Evolutionary conservation across 306 rosid species (phyloP).

Genomic region (Prunus davidiana): DNA sequence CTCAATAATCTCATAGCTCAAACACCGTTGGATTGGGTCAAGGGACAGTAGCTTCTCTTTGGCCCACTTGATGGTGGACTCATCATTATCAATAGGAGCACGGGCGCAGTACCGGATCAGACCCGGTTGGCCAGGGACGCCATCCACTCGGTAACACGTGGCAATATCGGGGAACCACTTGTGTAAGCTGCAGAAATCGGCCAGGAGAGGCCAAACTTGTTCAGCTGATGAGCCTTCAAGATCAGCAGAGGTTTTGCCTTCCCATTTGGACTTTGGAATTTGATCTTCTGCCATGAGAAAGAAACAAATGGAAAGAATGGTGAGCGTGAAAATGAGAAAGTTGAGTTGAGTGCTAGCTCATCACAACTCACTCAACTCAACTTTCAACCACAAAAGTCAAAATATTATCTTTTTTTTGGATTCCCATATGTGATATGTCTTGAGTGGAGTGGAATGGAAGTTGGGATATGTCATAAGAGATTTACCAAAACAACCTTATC

Average conservation of each 20-base stretch:
- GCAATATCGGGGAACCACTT: slow-evolving; percentile 32
- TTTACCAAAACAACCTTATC: no score
- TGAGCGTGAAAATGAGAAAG: no score
- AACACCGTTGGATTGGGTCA: slow-evolving; percentile 39
- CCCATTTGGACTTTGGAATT: slow-evolving; percentile 27
- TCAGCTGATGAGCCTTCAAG: slow-evolving; percentile 5
- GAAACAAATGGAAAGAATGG: no score
- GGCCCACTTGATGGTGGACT: slow-evolving; percentile 29
- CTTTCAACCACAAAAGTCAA: no score
- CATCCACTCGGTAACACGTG: slow-evolving; percentile 42
- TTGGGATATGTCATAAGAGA: no score
- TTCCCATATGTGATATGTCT: background rate
- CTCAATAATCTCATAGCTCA: slow-evolving; percentile 44
- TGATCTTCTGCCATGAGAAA: slow-evolving; percentile 20
- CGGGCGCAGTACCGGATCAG: slow-evolving; percentile 42
- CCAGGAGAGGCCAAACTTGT: slow-evolving; percentile 36
- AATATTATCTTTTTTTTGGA: background rate
- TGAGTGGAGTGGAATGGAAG: background rate
- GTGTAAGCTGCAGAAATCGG: slow-evolving; percentile 57
- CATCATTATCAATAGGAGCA: background rate
- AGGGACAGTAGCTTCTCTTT: slow-evolving; percentile 48
- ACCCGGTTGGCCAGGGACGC: slow-evolving; percentile 43
- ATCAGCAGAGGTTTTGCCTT: slow-evolving; percentile 21
- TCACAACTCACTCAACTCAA: no score
- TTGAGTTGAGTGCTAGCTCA: no score